A percentile compares a stretch with the other conserved stretches of the same genome.
phyloP scores from a whole-genome alignment of 208 protist genomes.

The Acanthamoeba castellanii region DNA sequence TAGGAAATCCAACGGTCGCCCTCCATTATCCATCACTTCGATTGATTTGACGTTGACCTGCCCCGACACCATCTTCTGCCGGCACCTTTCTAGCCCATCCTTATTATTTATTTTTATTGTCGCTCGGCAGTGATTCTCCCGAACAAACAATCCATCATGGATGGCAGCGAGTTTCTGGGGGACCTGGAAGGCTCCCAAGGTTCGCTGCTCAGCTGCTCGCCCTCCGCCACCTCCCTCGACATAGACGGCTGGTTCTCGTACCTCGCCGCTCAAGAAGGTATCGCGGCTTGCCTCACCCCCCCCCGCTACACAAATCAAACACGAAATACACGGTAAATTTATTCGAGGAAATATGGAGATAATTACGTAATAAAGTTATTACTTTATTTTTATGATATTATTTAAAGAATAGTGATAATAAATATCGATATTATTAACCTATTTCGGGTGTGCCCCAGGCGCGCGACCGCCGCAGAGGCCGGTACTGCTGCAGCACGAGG shows the following conservation, averaged over 20 bases:
- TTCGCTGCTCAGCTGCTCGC: slow-evolving; percentile 51
- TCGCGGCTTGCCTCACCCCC: not conserved
- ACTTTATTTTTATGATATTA: not conserved
- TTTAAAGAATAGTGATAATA: not conserved
- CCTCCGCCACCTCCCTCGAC: slow-evolving; percentile 47
- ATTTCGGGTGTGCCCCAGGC: not conserved
- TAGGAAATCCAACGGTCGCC: too few species aligned
- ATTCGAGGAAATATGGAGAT: too few species aligned
- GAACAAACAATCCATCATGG: not conserved
- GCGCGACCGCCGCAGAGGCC: not conserved
- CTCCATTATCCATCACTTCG: too few species aligned
- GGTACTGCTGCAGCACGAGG: not conserved
- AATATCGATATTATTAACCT: too few species aligned
- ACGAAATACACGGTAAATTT: not conserved
- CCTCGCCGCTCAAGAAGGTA: not conserved
- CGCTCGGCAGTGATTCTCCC: not conserved
- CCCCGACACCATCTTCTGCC: too few species aligned
- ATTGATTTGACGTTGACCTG: too few species aligned
- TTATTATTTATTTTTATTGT: too few species aligned
- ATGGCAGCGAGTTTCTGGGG: slow-evolving; percentile 11
- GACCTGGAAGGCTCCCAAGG: slow-evolving; percentile 1
- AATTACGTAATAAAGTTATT: too few species aligned
- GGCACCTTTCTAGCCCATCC: too few species aligned
- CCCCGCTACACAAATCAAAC: not conserved
- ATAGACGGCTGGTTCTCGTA: slow-evolving; percentile 54